Evolutionary conservation across 345 rosid genomes (phyloP).

Genomic region (Syzygium jambos): DNA sequence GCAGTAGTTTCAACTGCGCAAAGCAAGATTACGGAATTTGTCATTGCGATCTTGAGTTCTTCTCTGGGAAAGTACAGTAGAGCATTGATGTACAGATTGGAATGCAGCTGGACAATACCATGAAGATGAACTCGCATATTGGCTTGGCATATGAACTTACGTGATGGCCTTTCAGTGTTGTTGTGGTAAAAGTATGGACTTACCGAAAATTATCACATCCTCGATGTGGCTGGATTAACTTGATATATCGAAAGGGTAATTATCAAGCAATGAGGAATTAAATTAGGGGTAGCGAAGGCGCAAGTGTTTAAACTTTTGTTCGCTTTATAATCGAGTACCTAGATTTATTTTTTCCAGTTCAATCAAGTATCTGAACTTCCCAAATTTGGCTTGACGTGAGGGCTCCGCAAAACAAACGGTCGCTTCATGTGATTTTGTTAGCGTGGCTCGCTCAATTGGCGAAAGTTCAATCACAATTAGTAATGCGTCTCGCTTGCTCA

Average conservation of each 20-base stretch:
- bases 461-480: not conserved
- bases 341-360: not conserved
- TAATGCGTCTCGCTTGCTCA: not conserved
- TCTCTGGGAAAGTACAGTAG: not conserved
- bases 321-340: not conserved
- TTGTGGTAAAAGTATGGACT: not conserved
- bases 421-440: rapidly evolving
- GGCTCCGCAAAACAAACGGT: not conserved
- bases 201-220: not conserved
- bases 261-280: not conserved
- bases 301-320: not conserved
- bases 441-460: not conserved
- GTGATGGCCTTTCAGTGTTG: not conserved
- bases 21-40: not conserved
- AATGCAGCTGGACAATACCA: not conserved
- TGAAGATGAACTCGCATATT: not conserved
- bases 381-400: not conserved
- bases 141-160: not conserved
- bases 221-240: not conserved
- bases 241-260: not conserved
- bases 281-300: not conserved
- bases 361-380: rapidly evolving
- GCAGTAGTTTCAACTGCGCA: not conserved
- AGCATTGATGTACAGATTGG: not conserved
- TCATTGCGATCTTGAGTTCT: not conserved